Base-by-base conservation (phyloP, 2,329 filamentous ascomycete species). In the Drechslerella dactyloides region DNA sequence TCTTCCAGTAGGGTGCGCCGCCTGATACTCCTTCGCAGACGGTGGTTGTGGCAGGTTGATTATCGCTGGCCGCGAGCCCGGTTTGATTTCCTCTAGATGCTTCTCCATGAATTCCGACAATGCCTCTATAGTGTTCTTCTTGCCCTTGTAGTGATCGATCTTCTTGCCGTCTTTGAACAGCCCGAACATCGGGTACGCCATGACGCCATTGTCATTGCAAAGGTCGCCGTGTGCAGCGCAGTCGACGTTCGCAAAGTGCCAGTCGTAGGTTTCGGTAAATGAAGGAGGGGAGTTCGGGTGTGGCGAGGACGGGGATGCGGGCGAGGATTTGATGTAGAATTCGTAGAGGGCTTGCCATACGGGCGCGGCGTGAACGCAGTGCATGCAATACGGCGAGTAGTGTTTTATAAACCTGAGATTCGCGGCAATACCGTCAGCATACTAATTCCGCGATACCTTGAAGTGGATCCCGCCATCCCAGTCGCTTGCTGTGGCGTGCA, bases 271-370 rank as follows among this genome's bases (percentile, higher is more conserved):
- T 61, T 88, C 84, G 33, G 88, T 87, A 78, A 97, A 97, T 27
- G 81, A 80, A 44, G 75, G 74, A 30, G 73, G 69, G 2, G 85
- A 85, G 77, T 88, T 88, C 46, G 86, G 78, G 74, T 81, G 85
- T 75, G 79, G 82, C 76, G 81, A 82, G 76, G 79, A 81, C 21
- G 84, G 80, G 72, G 83, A 80, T 55, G 88, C 81, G 15, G 89
- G 89, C 76, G 91, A 88, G 40, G 91, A 94, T 40, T 93, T 97
- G 82, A 91, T 83, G 82, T 97, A 99, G 80, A 88, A 97, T 81
- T 99, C 94, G 83, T 97, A 96, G 13, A 93, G 80, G 3, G 93
- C 97, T 81, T 97, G 92, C 83, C 87, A 97, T 56, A 86, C 88
- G 6, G 94, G 94, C 58, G 90, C 91, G 77, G 91, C 90, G 55